These are phyloP conservation scores for Sporormia fimetaria DNA, from an alignment of 495 filamentous ascomycete genomes.

Conservation along the genomic window DNA sequence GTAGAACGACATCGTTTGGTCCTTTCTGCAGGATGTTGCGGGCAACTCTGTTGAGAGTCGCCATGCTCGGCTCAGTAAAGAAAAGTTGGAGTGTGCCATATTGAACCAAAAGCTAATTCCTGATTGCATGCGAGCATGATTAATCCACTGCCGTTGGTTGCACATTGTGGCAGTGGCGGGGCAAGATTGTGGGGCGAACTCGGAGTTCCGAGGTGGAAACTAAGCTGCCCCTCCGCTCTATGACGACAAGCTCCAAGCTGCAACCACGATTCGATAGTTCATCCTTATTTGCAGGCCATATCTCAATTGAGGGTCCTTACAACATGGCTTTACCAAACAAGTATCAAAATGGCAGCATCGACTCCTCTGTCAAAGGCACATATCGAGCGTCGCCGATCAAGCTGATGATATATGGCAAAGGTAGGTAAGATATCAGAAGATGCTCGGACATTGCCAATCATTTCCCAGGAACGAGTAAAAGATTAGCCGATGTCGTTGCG, in stretches of 20 bases:
- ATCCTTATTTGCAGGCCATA: not conserved
- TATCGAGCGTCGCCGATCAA: conserved; percentile 22
- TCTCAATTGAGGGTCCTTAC: not conserved
- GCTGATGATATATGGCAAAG: conserved; percentile 23
- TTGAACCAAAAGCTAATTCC: too few species aligned
- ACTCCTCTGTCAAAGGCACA: conserved; percentile 15
- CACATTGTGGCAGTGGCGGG: conserved; percentile 20
- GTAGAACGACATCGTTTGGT: conserved; percentile 25
- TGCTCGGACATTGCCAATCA: not conserved
- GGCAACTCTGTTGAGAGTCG: conserved; percentile 17
- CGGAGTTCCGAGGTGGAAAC: conserved; percentile 2
- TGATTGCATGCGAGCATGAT: too few species aligned
- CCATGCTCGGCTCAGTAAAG: conserved; percentile 7
- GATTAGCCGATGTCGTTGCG: conserved; percentile 14
- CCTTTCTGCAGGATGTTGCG: conserved; percentile 20
- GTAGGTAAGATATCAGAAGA: conserved; percentile 1
- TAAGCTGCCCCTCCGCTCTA: conserved; percentile 14
- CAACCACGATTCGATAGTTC: too few species aligned
- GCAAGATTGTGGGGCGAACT: conserved; percentile 19
- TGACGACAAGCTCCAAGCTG: not conserved
- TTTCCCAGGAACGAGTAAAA: conserved; percentile 15
- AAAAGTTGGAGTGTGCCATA: conserved; percentile 1
- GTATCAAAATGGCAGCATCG: conserved; percentile 23
- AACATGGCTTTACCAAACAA: conserved; percentile 20
- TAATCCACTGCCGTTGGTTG: conserved; percentile 17